Evolutionary conservation across 345 rosid species (phyloP), one percentile per base, ranked within the genome.

Genomic region (Pistacia atlantica): DNA sequence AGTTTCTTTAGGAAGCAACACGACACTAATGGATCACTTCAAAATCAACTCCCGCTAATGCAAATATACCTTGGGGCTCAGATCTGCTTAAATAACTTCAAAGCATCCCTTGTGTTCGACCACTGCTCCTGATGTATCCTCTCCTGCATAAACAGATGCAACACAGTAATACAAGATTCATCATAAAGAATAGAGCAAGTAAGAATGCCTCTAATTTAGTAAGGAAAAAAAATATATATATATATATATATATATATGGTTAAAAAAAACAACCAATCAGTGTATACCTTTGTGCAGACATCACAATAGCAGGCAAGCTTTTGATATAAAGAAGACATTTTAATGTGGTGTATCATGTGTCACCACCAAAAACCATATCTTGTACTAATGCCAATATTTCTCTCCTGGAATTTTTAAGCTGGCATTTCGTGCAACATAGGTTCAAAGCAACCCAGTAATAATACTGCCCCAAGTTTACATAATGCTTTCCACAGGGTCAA

Each of bases 41-140:
- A 63, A 59, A 14, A 55, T 64, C 38, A 67, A 60, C 25, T 37
- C 13, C 60, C 14, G 37, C 35, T 16, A 35, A 71, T 65, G 54
- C 56, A 75, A n/a, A 62, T 56, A 71, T 88, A 95, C 98, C 99
- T 93, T 96, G 59, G 97, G 95, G 80, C 91, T 90, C 73, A 85
- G 89, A 72, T 93, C 98, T 67, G 88, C 90, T 49, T 91, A 89
- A 62, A 93, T 96, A 72, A 92, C 90, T 84, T 96, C 87, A 87
- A 96, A 96, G 59, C 99, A 93, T 77, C 98, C 99, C 87, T 83
- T 94, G 73, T 87, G 86, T 82, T 88, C 93, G 80, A 93, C 89
- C 71, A 93, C 83, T 35, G 93, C 91, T 70, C 92, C 94, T 69
- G 97, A 80, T 45, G 87, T 38, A 82, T 93, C 97, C 59, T 93